A percentile compares a stretch with the other conserved stretches of the same genome.
Evolutionary conservation across 108 stramenopile species (phyloP).

Genomic region (Fragilariopsis cylindrus): DNA sequence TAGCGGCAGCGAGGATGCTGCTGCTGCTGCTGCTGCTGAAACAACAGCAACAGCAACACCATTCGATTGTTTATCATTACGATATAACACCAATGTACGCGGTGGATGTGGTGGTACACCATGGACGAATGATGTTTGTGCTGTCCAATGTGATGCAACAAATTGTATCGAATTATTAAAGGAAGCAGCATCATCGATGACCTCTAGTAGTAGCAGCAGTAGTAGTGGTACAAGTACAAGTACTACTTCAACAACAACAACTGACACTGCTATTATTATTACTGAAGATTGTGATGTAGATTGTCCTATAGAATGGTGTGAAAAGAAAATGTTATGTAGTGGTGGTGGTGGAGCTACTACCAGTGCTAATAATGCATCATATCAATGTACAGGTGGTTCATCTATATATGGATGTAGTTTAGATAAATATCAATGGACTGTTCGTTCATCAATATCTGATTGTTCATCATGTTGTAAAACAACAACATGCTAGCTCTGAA

Average conservation of each 20-base stretch:
- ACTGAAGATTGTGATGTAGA: not conserved
- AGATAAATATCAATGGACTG: constrained; percentile 10
- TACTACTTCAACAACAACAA: not conserved
- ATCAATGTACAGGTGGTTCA: not conserved
- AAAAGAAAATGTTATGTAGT: not conserved
- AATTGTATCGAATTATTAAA: not conserved
- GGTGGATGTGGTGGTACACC: not conserved
- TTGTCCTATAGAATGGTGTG: not conserved
- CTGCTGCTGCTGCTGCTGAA: too few species aligned
- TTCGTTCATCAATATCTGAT: not conserved
- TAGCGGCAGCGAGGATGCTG: too few species aligned
- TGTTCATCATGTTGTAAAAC: constrained; percentile 4
- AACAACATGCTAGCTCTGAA: not conserved
- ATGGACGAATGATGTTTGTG: not conserved
- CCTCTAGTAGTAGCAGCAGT: not conserved
- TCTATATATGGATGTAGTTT: constrained; percentile 6
- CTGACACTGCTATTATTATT: not conserved
- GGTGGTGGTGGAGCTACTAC: not conserved
- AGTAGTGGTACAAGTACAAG: too few species aligned
- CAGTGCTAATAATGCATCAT: not conserved
- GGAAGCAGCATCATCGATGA: not conserved
- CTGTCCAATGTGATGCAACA: constrained; percentile 12
- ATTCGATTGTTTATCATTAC: not conserved
- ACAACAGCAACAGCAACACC: not conserved
- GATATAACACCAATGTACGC: not conserved